Conservation (phyloP, 257 asterid genomes). For the Avicennia marina region DNA sequence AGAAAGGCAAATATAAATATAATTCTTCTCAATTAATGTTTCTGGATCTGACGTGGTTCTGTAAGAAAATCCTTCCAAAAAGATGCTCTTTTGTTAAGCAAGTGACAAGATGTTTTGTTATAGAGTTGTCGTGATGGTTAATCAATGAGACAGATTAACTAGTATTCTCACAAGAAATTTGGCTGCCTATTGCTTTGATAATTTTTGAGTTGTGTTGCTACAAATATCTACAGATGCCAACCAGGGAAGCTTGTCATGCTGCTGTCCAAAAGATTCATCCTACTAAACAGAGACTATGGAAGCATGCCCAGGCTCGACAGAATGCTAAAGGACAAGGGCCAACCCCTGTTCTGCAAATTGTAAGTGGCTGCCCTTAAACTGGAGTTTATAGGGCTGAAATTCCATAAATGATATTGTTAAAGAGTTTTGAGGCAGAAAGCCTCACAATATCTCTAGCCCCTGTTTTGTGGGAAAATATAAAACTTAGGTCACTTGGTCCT, state of each 20-base stretch:
- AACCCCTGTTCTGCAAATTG: constrained; percentile 89
- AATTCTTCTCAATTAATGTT: not conserved
- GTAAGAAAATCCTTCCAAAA: not conserved
- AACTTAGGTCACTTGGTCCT: not conserved
- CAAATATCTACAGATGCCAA: constrained; percentile 67
- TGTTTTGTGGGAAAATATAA: not conserved
- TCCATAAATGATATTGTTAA: too few relatives aligned
- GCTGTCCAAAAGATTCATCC: constrained; percentile 92
- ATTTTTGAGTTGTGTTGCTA: constrained; percentile 8
- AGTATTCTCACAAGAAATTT: constrained; percentile 2
- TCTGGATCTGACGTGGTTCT: not conserved
- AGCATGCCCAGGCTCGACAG: constrained; percentile 94
- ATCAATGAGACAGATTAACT: not conserved
- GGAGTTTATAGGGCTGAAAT: not conserved
- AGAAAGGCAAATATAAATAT: not conserved
- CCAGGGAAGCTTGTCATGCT: constrained; percentile 97
- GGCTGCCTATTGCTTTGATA: not conserved
- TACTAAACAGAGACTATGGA: constrained; percentile 87
- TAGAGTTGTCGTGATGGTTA: not conserved
- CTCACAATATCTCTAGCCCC: too few relatives aligned
- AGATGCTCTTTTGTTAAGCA: not conserved
- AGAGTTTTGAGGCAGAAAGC: too few relatives aligned
- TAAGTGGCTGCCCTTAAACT: constrained; percentile 27
- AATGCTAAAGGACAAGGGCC: constrained; percentile 65
- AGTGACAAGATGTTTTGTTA: not conserved